Evolutionary conservation across 371 early-diverging fungal genomes (phyloP).

Genomic region (Mucor irregularis): DNA sequence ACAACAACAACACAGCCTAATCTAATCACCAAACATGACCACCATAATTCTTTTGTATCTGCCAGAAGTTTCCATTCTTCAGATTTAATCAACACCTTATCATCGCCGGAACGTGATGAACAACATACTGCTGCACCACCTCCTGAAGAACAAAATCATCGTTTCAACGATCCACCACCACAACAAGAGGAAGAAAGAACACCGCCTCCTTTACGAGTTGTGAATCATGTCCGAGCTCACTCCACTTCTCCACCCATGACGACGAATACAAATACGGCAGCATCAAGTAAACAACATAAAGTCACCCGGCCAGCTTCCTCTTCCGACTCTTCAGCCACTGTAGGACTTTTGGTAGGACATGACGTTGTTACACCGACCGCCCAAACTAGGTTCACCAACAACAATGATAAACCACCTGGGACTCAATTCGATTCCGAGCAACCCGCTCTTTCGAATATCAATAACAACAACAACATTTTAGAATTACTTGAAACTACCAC

Average conservation of each 20-base stretch:
- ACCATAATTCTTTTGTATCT: too few relatives aligned
- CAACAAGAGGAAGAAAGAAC: too few relatives aligned
- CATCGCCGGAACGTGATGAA: background rate
- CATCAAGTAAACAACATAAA: background rate
- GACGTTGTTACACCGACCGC: constrained; percentile 10
- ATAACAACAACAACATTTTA: background rate
- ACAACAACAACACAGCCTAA: background rate
- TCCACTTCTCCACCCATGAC: background rate
- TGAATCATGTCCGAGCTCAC: too few relatives aligned
- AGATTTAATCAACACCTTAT: too few relatives aligned
- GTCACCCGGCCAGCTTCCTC: constrained; percentile 13
- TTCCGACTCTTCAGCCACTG: constrained; percentile 12
- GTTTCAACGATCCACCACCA: too few relatives aligned
- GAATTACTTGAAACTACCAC: background rate
- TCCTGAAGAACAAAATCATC: too few relatives aligned
- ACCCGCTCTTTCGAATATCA: constrained; percentile 2
- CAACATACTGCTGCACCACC: background rate
- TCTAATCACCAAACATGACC: too few relatives aligned
- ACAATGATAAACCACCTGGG: constrained; percentile 15
- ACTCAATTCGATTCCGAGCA: constrained; percentile 5
- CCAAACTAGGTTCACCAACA: constrained; percentile 7
- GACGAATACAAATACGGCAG: too few relatives aligned
- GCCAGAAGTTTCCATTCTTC: too few relatives aligned
- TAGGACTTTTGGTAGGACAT: too few relatives aligned
- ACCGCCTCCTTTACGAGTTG: too few relatives aligned